Evolutionary conservation across 1,139 yeast species (phyloP).

Genomic region (Suhomyces terraborum): DNA sequence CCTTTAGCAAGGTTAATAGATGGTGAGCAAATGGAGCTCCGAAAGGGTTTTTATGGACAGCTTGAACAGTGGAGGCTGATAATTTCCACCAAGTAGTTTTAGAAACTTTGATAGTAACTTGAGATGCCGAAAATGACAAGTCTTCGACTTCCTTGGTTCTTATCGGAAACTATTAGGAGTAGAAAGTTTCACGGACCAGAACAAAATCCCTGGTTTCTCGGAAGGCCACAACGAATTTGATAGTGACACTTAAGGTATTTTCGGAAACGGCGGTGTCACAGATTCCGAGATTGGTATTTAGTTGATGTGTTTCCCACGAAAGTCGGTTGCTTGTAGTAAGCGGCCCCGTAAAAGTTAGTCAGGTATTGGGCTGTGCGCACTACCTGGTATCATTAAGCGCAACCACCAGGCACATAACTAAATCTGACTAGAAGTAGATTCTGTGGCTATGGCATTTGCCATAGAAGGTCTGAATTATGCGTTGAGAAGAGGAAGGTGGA

Average conservation of each 20-base stretch:
- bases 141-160: background rate
- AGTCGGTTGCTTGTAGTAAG: conserved; percentile 4
- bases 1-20: background rate
- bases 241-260: background rate
- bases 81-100: no score
- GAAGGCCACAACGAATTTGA: background rate
- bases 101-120: no score
- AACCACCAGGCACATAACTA: background rate
- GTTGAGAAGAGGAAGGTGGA: no score
- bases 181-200: background rate
- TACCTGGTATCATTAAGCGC: conserved; percentile 4
- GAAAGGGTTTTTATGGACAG: no score
- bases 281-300: background rate
- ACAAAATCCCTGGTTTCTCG: background rate
- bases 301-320: background rate
- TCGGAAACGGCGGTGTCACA: background rate
- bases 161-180: background rate
- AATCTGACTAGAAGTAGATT: background rate
- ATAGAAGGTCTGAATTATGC: no score
- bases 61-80: no score
- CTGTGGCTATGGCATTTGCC: no score
- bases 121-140: no score
- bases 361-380: conserved; percentile 7
- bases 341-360: conserved; percentile 11
- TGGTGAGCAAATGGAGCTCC: background rate